Conservation (phyloP, 495 filamentous ascomycete genomes). For the Podospora didyma region DNA sequence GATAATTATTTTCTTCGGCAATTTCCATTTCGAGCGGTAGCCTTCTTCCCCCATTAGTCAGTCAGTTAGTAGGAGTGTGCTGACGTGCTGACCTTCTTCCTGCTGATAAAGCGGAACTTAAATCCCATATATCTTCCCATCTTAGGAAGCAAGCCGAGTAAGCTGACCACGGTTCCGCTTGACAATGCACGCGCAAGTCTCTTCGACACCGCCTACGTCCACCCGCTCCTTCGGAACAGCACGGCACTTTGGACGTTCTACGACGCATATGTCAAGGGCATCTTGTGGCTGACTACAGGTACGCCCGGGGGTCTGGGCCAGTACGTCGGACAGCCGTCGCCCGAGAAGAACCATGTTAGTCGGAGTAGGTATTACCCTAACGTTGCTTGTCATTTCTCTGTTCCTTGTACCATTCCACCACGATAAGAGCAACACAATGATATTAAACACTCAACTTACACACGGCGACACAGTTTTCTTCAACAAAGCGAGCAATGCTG, state of each 20-base stretch:
- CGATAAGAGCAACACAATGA: too few relatives aligned
- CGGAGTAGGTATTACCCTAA: too few relatives aligned
- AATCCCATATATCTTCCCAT: conserved; percentile 29
- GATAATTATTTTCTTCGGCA: too few relatives aligned
- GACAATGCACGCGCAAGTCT: conserved; percentile 40
- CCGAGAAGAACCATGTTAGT: conserved; percentile 19
- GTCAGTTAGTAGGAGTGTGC: too few relatives aligned
- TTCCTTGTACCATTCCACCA: too few relatives aligned
- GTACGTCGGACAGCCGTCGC: conserved; percentile 32
- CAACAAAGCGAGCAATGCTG: conserved; percentile 37
- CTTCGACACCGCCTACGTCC: conserved; percentile 48
- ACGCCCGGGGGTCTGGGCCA: conserved; percentile 37
- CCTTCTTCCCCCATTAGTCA: too few relatives aligned
- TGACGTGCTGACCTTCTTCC: too few relatives aligned
- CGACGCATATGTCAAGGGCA: conserved; percentile 34
- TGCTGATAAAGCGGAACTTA: conserved; percentile 18
- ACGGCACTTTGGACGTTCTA: conserved; percentile 38
- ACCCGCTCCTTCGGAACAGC: conserved; percentile 35
- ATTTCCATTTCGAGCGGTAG: too few relatives aligned
- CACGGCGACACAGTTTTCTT: conserved; percentile 29
- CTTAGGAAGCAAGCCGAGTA: conserved; percentile 22
- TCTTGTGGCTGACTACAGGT: conserved; percentile 36
- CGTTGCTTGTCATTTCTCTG: not conserved
- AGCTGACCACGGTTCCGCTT: conserved; percentile 37
- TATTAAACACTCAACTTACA: too few relatives aligned